Percentiles rank a stretch among this genome's conserved stretches.
phyloP scores from a whole-genome alignment of 257 asterid genomes.

The Euphrasia confusa region DNA sequence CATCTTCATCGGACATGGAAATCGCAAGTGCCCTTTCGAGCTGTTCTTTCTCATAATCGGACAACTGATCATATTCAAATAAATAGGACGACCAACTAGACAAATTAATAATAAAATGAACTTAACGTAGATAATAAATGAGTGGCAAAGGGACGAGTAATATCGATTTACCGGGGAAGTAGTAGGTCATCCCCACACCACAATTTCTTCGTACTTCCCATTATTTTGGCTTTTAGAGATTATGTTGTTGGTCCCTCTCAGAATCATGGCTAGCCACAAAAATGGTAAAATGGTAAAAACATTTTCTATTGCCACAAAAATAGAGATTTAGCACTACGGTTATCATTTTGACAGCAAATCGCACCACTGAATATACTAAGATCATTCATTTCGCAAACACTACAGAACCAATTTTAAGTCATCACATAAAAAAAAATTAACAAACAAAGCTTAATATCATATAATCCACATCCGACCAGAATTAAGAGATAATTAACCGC shows the following conservation, averaged over 20 bases:
- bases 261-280: slow-evolving; percentile 88
- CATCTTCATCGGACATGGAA: slow-evolving; percentile 72
- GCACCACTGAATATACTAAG: too few species aligned
- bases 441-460: too few species aligned
- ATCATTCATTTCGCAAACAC: too few species aligned
- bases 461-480: too few species aligned
- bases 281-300: too few species aligned
- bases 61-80: slow-evolving; percentile 51
- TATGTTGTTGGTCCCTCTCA: slow-evolving; percentile 64
- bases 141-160: slow-evolving; percentile 12
- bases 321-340: too few species aligned
- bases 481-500: too few species aligned
- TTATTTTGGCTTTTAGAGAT: slow-evolving; percentile 62
- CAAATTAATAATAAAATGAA: slow-evolving; percentile 3
- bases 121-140: slow-evolving; percentile 1
- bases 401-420: too few species aligned
- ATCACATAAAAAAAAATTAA: too few species aligned
- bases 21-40: slow-evolving; percentile 83
- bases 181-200: slow-evolving; percentile 58
- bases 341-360: too few species aligned
- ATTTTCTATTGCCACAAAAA: too few species aligned
- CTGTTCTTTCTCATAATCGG: slow-evolving; percentile 84
- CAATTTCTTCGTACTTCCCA: slow-evolving; percentile 61
- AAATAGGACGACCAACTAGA: slow-evolving; percentile 16
- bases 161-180: slow-evolving; percentile 41